Evolutionary conservation across 2,329 filamentous ascomycete species (phyloP), one percentile per base, ranked within the genome.

Genomic region (Periconia macrospinosa): DNA sequence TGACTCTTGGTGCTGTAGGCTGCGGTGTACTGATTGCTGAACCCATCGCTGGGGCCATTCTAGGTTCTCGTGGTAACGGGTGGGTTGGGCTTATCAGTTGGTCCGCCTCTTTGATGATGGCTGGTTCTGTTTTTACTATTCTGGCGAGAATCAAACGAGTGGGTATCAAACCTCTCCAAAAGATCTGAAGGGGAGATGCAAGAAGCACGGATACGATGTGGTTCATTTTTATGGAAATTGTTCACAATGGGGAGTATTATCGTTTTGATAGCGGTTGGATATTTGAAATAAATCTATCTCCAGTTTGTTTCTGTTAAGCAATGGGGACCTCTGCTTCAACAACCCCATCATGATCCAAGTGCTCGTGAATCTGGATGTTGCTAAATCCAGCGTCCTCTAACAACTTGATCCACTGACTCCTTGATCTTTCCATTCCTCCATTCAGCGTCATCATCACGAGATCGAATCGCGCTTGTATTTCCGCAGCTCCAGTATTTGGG

Each of bases 381-480:
- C 27, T 30, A 23, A 54, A 54, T 1, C 52, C 47, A n/a, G 37
- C 40, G 6, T 50, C 44, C 30, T 50, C 30, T 1, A 50, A 37
- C 0, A 54, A 27, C 13, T 41, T 43, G 6, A 17, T 44, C 47
- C 43, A 47, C 30, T 54, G 30, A 14, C 7, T 37, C 20, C 20
- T 41, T 15, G 40, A 47, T 20, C 58, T 43, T 44, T 58, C 53
- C 48, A 44, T 47, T 37, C 50, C 50, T 3, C 23, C 41, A n/a
- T 40, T 19, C 19, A 54, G 44, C 15, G 50, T 52, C 50, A 60
- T 56, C 56, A 58, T 57, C 3, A 44, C 41, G 2, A 60, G 13
- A 43, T 60, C 56, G 14, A 49, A 45, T 7, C 35, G 19, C 10
- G 53, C 47, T 27, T 50, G 45, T n/a, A 50, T 41, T 14, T 47